phyloP scores from a whole-genome alignment of 805 yeast species.

The Cyberlindnera lachancei region DNA sequence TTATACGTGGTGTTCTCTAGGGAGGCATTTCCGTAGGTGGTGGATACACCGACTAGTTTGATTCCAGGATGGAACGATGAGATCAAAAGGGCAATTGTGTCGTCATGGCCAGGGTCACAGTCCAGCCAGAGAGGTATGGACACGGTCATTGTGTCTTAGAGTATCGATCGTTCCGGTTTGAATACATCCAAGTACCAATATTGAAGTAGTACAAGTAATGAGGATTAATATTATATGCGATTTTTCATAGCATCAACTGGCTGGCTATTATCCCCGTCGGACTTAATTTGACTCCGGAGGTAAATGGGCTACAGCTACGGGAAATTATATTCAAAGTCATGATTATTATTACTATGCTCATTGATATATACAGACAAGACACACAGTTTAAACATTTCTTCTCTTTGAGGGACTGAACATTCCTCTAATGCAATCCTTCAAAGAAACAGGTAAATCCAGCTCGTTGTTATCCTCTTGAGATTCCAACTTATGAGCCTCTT shows the following conservation, averaged over 20 bases:
- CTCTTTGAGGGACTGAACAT: constrained; percentile 8
- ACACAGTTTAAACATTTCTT: constrained; percentile 11
- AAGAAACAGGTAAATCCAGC: constrained; percentile 15
- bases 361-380: too few relatives aligned
- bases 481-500: constrained; percentile 18
- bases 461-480: constrained; percentile 23
- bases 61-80: constrained; percentile 50
- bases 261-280: too few relatives aligned
- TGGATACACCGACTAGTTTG: constrained; percentile 26
- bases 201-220: too few relatives aligned
- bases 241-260: too few relatives aligned
- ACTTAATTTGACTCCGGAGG: too few relatives aligned
- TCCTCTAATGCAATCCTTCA: neutral
- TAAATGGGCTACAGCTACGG: too few relatives aligned
- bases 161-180: too few relatives aligned
- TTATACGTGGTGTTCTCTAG: constrained; percentile 58
- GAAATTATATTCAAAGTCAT: too few relatives aligned
- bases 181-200: too few relatives aligned
- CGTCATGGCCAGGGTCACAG: constrained; percentile 93
- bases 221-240: too few relatives aligned
- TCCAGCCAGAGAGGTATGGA: constrained; percentile 75
- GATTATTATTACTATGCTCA: too few relatives aligned
- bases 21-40: constrained; percentile 33
- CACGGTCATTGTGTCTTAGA: constrained; percentile 6
- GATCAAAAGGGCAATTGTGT: constrained; percentile 65